phyloP scores from a whole-genome alignment of 2,329 filamentous ascomycete species.

The Sclerotinia minor region DNA sequence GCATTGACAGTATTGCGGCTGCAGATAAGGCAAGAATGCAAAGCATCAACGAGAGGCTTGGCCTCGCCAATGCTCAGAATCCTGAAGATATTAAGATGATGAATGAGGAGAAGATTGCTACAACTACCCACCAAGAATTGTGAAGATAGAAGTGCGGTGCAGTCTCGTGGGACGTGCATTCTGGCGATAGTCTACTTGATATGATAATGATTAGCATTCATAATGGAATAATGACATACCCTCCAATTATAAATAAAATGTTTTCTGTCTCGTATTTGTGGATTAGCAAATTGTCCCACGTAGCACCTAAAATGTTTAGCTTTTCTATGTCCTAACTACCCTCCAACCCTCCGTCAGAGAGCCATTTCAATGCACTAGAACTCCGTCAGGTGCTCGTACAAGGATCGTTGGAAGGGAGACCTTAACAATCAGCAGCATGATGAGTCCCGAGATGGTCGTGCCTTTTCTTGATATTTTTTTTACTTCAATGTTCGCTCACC shows the following conservation, averaged over 20 bases:
- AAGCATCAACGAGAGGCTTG: conserved; percentile 34
- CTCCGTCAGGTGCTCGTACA: too few species aligned
- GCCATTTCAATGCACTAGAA: too few species aligned
- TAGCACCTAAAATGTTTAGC: too few species aligned
- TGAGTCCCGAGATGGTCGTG: too few species aligned
- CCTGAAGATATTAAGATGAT: conserved; percentile 32
- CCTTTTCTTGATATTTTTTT: too few species aligned
- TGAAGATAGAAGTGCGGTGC: not conserved
- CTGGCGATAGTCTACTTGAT: not conserved
- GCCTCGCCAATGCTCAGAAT: conserved; percentile 37
- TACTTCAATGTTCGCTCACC: too few species aligned
- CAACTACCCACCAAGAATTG: conserved; percentile 13
- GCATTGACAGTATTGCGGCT: conserved; percentile 41
- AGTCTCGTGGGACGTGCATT: not conserved
- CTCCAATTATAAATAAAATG: not conserved
- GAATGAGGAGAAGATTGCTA: conserved; percentile 18
- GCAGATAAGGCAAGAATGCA: conserved; percentile 40
- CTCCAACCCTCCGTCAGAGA: too few species aligned
- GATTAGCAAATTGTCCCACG: too few species aligned
- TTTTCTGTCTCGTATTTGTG: rapidly evolving
- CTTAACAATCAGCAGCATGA: too few species aligned
- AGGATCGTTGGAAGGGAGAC: too few species aligned
- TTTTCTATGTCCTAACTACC: too few species aligned
- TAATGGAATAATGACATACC: too few species aligned
- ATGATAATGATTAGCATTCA: not conserved